These are phyloP conservation scores for Ustilago lituana DNA, from an alignment of 1,284 basidiomycete species.

Conservation along the genomic window DNA sequence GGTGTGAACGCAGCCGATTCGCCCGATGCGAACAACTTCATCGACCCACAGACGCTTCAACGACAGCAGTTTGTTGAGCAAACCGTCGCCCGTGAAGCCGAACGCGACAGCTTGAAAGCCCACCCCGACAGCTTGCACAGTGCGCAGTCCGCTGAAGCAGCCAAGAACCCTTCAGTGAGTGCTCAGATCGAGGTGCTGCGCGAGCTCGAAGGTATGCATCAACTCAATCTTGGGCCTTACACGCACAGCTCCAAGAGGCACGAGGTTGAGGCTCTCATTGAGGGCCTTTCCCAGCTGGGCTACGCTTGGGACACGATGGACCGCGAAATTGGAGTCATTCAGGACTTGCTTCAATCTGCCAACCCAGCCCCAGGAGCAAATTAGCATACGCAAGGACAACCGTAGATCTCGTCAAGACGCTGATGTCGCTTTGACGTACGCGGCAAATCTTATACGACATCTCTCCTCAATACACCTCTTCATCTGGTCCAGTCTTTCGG, in stretches of 20 bases:
- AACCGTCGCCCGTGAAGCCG: constrained; percentile 5
- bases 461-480: background rate
- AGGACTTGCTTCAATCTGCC: constrained; percentile 42
- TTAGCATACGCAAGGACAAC: constrained; percentile 2
- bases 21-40: constrained; percentile 13
- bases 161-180: constrained; percentile 8
- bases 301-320: constrained; percentile 61
- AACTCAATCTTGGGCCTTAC: constrained; percentile 48
- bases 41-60: constrained; percentile 35
- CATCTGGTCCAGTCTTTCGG: background rate
- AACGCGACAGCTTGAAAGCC: constrained; percentile 20
- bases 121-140: constrained; percentile 11
- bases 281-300: constrained; percentile 61
- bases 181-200: constrained; percentile 28
- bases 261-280: constrained; percentile 57
- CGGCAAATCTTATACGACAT: too few relatives aligned
- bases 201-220: constrained; percentile 41
- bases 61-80: constrained; percentile 20
- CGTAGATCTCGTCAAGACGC: too few relatives aligned
- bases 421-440: too few relatives aligned
- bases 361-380: background rate
- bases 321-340: constrained; percentile 54
- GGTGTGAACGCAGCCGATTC: background rate
- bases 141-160: background rate
- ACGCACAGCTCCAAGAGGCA: constrained; percentile 51